Conservation (phyloP, 2,329 filamentous ascomycete genomes). For the Aspergillus sp. region DNA sequence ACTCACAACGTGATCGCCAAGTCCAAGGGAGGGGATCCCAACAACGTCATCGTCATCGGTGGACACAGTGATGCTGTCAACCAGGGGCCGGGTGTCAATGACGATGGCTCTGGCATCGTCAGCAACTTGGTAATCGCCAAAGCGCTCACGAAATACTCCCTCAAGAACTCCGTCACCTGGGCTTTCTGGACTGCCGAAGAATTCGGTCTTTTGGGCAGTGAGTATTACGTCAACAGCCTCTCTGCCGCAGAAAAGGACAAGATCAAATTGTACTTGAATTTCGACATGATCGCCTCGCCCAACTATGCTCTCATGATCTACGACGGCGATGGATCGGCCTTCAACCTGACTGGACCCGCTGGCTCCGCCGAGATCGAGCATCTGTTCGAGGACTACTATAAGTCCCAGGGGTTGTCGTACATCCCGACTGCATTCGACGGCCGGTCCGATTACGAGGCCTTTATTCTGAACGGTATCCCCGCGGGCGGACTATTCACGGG, state of each 20-base stretch:
- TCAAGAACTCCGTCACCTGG: constrained; percentile 69
- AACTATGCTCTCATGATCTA: constrained; percentile 58
- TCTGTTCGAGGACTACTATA: constrained; percentile 67
- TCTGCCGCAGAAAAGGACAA: constrained; percentile 52
- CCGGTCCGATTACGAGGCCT: constrained; percentile 75
- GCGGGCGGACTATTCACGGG: constrained; percentile 75
- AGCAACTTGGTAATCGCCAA: constrained; percentile 59
- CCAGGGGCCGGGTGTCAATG: constrained; percentile 70
- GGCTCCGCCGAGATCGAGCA: constrained; percentile 69
- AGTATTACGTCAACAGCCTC: constrained; percentile 54
- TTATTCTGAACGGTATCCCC: constrained; percentile 70
- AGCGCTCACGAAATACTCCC: constrained; percentile 66
- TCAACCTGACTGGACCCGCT: constrained; percentile 52
- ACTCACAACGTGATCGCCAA: constrained; percentile 61
- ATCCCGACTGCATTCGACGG: constrained; percentile 74
- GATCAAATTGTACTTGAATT: constrained; percentile 67
- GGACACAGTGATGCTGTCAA: constrained; percentile 62
- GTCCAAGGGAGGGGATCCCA: constrained; percentile 56
- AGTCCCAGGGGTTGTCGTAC: constrained; percentile 59
- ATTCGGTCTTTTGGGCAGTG: constrained; percentile 60
- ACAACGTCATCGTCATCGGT: constrained; percentile 59
- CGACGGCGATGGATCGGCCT: constrained; percentile 46
- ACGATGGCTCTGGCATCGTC: constrained; percentile 69
- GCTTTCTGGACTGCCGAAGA: constrained; percentile 64
- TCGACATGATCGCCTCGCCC: constrained; percentile 68